Evolutionary conservation across 108 stramenopile species (phyloP).

Genomic region (Cyclotella atomus): DNA sequence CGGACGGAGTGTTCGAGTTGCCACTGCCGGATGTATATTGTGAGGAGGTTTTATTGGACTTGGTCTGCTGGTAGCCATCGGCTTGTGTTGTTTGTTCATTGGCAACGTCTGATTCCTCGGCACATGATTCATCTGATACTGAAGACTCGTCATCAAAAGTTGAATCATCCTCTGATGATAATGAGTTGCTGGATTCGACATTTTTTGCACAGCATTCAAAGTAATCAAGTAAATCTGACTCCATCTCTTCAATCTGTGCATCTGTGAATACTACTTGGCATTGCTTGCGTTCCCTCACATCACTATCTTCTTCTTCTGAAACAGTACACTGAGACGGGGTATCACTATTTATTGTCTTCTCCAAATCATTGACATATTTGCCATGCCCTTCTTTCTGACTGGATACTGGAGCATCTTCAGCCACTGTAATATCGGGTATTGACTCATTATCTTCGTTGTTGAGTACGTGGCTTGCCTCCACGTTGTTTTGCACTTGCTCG

Average conservation of each 20-base stretch:
- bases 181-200: neutral
- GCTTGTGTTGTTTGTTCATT: neutral
- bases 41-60: neutral
- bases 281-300: neutral
- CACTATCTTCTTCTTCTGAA: neutral
- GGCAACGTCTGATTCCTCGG: neutral
- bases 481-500: no score
- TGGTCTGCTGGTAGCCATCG: neutral
- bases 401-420: neutral
- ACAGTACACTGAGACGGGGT: neutral
- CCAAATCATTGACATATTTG: neutral
- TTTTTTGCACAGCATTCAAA: neutral
- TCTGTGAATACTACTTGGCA: neutral
- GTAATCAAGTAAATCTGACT: neutral
- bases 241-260: slow-evolving; percentile 2
- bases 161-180: neutral
- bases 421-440: neutral
- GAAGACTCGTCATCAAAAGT: neutral
- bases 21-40: neutral
- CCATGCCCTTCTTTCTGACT: neutral
- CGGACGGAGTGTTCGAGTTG: no score
- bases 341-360: neutral
- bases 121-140: neutral
- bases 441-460: neutral
- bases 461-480: no score